Evolutionary conservation across 768 basidiomycete species (phyloP).

Genomic region (Mycena haematopus): DNA sequence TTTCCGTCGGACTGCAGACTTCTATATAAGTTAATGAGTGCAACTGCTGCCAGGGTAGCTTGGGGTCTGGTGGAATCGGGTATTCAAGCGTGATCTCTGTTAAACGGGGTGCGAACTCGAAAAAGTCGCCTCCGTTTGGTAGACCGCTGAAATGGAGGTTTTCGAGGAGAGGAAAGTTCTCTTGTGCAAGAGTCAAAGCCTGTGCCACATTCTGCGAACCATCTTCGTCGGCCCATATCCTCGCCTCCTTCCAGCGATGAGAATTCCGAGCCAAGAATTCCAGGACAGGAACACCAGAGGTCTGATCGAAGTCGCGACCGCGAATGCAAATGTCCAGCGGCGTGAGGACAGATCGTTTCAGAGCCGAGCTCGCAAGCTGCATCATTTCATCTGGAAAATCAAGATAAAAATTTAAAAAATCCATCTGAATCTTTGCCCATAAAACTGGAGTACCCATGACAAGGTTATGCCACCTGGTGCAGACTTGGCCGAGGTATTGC

Average conservation of each 20-base stretch:
- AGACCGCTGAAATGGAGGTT: not conserved
- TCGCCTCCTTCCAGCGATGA: constrained; percentile 2
- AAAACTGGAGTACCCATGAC: not conserved
- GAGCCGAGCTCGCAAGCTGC: not conserved
- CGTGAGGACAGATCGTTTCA: not conserved
- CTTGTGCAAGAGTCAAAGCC: not conserved
- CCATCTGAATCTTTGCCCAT: not conserved
- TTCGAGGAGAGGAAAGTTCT: not conserved
- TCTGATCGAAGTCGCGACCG: not conserved
- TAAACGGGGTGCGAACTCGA: constrained; percentile 1
- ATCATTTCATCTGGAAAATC: not conserved
- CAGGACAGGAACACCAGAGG: not conserved
- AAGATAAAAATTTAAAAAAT: not conserved
- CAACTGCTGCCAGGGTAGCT: not conserved
- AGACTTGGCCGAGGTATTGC: not conserved
- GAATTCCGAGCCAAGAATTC: not conserved
- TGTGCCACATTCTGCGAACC: not conserved
- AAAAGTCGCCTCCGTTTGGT: not conserved
- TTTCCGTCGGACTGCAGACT: not conserved
- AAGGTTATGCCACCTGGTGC: not conserved
- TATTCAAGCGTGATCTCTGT: not conserved
- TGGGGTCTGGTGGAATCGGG: not conserved
- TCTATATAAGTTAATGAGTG: not conserved
- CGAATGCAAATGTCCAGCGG: not conserved
- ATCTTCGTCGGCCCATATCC: not conserved